Evolutionary conservation across 495 filamentous ascomycete species (phyloP), one percentile per base, ranked within the genome.

Genomic region (Aspergillus sclerotioniger): DNA sequence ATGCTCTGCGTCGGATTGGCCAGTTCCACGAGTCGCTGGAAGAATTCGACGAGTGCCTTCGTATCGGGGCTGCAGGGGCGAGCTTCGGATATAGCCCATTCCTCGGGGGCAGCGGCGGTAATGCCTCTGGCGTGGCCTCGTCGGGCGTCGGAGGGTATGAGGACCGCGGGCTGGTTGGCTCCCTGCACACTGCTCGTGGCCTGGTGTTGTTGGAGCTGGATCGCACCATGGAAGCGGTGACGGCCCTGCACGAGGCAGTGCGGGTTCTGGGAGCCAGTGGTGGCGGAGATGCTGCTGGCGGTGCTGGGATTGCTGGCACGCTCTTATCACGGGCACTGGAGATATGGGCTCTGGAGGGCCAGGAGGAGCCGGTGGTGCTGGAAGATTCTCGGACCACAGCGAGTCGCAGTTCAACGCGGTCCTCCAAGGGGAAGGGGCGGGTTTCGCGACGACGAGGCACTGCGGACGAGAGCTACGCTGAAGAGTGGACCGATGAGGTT

Each of bases 11-110:
- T 15, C 86, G 91, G 7, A 64, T 87, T 53, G 81, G 86, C n/a
- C 76, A 81, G 47, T 81, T 88, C 61, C 79, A 86, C 16, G 82
- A 89, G 29, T 88, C 93, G 0, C 79, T 98, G 6, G 77, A 76
- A 1, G 82, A 92, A 65, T 96, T 95, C 52, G 84, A 91, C 48
- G 86, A 90, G 62, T 92, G 96, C 63, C 81, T 92, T 28, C 79
- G 90, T 6, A 82, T 88, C 32, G 89, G 89, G 31, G 87, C 87
- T 5, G 87, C 86, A 32, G 87, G 92, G 45, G 81, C 86, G 3
- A 82, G 84, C 19, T 66, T 73, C 56, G 77, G 74, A 2, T 76
- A 76, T 50, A 71, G 68, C 28, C 71, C 73, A 1, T 76, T 76
- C 53, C 49, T 77, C 3, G 76, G 74, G 10, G 73, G 74, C 46